Conservation (phyloP, 73 alveolate genomes). For the Vitrella brassicaformis region DNA sequence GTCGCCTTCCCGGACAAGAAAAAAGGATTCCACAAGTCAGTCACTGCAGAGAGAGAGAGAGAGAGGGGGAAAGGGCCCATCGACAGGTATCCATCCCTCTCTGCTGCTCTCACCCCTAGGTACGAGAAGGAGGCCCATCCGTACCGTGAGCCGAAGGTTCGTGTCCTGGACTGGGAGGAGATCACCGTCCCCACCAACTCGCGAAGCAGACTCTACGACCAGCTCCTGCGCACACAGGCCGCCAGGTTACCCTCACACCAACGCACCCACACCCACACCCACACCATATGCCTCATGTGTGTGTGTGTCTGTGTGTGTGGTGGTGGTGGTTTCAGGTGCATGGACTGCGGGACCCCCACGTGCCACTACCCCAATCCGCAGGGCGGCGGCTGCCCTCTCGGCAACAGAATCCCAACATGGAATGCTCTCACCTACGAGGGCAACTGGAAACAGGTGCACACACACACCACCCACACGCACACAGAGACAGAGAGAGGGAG, state of each 20-base stretch:
- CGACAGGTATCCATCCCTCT: neutral
- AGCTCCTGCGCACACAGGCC: neutral
- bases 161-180: slow-evolving; percentile 11
- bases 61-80: neutral
- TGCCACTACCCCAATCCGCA: neutral
- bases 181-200: neutral
- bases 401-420: slow-evolving; percentile 39
- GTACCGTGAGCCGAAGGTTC: slow-evolving; percentile 26
- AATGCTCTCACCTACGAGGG: slow-evolving; percentile 20
- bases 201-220: neutral
- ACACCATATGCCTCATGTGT: too few relatives aligned
- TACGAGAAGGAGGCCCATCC: slow-evolving; percentile 4
- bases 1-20: slow-evolving; percentile 13
- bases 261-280: neutral
- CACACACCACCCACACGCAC: too few relatives aligned
- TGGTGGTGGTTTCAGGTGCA: slow-evolving; percentile 11
- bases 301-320: too few relatives aligned
- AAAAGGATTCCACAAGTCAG: slow-evolving; percentile 29
- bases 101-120: neutral
- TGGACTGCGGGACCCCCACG: slow-evolving; percentile 44
- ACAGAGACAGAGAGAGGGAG: too few relatives aligned
- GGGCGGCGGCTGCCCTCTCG: slow-evolving; percentile 42
- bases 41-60: neutral
- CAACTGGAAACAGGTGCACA: slow-evolving; percentile 35
- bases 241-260: neutral